Percentiles rank a stretch among this genome's conserved stretches.
These are phyloP conservation scores for Puccinia polysora DNA, from an alignment of 1,284 basidiomycete species.

Conservation along the genomic window DNA sequence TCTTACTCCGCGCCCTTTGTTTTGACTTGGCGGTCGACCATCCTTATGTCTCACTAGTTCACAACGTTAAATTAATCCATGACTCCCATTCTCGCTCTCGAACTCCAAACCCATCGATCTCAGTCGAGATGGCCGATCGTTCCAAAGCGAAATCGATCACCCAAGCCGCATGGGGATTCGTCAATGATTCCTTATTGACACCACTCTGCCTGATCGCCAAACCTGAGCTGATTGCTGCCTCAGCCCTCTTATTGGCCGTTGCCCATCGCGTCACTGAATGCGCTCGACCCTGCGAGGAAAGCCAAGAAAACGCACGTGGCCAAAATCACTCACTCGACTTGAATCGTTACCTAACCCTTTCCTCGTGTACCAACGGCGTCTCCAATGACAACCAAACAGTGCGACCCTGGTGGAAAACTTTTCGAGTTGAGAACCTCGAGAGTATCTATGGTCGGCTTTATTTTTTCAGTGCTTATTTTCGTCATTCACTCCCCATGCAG, in stretches of 20 bases:
- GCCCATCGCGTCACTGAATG: constrained; percentile 31
- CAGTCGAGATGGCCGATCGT: constrained; percentile 21
- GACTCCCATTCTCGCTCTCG: background rate
- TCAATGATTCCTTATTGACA: constrained; percentile 40
- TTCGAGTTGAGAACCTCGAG: constrained; percentile 19
- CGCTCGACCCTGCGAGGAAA: background rate
- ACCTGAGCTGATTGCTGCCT: constrained; percentile 37
- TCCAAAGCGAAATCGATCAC: constrained; percentile 37
- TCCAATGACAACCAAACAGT: background rate
- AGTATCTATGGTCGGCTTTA: constrained; percentile 22
- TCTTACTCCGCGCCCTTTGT: constrained; percentile 47
- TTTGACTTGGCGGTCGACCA: constrained; percentile 49
- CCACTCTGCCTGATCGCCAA: constrained; percentile 24
- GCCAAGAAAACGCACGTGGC: background rate
- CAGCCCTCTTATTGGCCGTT: constrained; percentile 31
- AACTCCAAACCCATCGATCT: background rate
- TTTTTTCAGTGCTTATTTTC: background rate
- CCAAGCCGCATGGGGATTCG: constrained; percentile 41
- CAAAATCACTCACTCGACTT: background rate
- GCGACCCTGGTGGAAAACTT: constrained; percentile 36
- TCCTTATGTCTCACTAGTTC: constrained; percentile 46
- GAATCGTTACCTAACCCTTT: background rate
- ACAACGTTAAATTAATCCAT: constrained; percentile 7
- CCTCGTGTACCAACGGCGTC: background rate
- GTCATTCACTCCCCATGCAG: background rate